These are phyloP conservation scores for Fennellomyces sp. DNA, from an alignment of 371 early-diverging fungal species.

Conservation along the genomic window DNA sequence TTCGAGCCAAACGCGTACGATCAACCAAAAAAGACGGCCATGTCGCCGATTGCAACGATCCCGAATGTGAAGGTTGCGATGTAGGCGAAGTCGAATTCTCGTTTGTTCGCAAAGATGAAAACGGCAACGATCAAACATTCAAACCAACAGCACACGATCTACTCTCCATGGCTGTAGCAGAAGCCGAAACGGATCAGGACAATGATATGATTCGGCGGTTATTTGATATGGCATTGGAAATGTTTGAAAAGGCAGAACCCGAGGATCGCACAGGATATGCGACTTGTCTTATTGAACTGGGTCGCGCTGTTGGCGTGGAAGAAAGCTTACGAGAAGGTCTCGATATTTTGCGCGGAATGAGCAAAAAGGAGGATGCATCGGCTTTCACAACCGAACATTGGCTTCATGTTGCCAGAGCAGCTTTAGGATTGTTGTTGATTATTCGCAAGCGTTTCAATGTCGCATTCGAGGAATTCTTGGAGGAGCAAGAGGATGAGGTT, in stretches of 20 bases:
- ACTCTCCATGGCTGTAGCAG: conserved; percentile 59
- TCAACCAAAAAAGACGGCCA: conserved; percentile 32
- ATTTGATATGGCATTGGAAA: conserved; percentile 62
- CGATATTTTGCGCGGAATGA: conserved; percentile 33
- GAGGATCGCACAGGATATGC: conserved; percentile 45
- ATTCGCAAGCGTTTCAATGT: conserved; percentile 32
- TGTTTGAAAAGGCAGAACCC: conserved; percentile 50
- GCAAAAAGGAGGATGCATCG: conserved; percentile 13
- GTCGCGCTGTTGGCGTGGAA: conserved; percentile 39
- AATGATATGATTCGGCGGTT: conserved; percentile 48
- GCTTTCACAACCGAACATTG: not conserved
- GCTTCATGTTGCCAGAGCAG: conserved; percentile 26
- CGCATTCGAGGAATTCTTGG: conserved; percentile 26
- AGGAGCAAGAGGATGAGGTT: conserved; percentile 30
- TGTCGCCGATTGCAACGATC: conserved; percentile 52
- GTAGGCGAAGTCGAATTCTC: conserved; percentile 64
- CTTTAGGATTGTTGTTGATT: conserved; percentile 20
- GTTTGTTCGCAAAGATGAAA: conserved; percentile 44
- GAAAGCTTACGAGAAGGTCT: conserved; percentile 52
- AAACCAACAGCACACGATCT: conserved; percentile 55
- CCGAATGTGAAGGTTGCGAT: conserved; percentile 58
- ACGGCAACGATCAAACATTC: conserved; percentile 27
- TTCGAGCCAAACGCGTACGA: conserved; percentile 12
- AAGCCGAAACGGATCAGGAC: conserved; percentile 24
- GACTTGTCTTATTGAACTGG: conserved; percentile 41